Evolutionary conservation across 208 protist species (phyloP).

Genomic region (Leishmania arabica): DNA sequence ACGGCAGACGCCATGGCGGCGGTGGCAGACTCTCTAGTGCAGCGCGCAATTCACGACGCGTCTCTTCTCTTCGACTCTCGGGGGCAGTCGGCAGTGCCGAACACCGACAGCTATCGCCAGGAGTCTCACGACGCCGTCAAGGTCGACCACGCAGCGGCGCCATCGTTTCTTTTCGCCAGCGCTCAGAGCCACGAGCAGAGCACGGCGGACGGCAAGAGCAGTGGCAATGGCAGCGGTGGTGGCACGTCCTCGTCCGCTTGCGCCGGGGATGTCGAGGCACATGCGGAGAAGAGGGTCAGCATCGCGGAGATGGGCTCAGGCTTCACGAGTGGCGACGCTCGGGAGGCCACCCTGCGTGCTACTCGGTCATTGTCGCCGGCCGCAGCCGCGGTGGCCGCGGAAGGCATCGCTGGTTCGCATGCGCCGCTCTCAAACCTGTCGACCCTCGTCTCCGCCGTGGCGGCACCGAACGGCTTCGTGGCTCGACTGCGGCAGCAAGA

Average conservation of each 20-base stretch:
- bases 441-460: conserved; percentile 18
- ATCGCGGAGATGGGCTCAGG: conserved; percentile 12
- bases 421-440: conserved; percentile 22
- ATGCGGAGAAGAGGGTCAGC: conserved; percentile 15
- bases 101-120: neutral
- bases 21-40: neutral
- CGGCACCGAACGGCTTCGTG: conserved; percentile 23
- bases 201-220: neutral
- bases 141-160: neutral
- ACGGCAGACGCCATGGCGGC: neutral
- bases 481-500: conserved; percentile 28
- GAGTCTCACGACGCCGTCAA: neutral
- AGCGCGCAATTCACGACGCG: neutral
- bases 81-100: neutral
- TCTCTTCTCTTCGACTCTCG: neutral
- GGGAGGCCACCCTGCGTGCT: conserved; percentile 12
- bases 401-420: neutral
- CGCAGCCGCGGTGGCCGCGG: conserved; percentile 1
- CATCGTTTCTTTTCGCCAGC: neutral
- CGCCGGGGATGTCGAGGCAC: neutral
- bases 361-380: conserved; percentile 9
- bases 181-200: neutral
- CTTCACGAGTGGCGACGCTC: conserved; percentile 8
- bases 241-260: neutral
- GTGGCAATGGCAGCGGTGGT: neutral